Base-by-base conservation (phyloP, 1,284 basidiomycete species). In the Pseudozyma sp. region DNA sequence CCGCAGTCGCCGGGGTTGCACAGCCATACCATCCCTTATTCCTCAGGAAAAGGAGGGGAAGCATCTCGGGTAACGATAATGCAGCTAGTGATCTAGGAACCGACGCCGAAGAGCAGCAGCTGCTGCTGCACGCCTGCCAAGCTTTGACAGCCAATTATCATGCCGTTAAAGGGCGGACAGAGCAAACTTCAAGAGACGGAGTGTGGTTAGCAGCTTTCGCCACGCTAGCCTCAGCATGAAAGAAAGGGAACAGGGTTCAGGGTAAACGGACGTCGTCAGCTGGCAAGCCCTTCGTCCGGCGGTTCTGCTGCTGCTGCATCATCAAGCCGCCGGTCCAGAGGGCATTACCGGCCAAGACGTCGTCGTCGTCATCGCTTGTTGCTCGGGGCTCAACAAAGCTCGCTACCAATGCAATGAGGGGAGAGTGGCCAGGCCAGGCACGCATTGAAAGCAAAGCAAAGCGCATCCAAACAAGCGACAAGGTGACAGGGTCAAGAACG, bases 1-100 rank as follows among this genome's bases (percentile, higher is more conserved):
- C 13, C 18, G 36, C 49, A n/a, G 36, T 52, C 39, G 51, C 18
- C 51, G 51, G 51, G 40, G 1, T 9, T 52, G 38, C 51, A 52
- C 38, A 21, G 36, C 51, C 51, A 52, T 52, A 42, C 51, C 51
- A 42, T 16, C 39, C 39, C 39, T n/a, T 40, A 40, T 12, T 13
- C 9, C 9, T n/a, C 39, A 13, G 12, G 39, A n/a, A n/a, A 13
- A 40, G 11, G 39, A 40, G 11, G 39, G 39, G 11, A 40, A 13
- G 16, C 39, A 40, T 40, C 39, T 40, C 25, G 25, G 25, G 25
- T 31, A 31, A 31, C 25, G 25, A 31, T 31, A 31, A 31, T 31
- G 25, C 25, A 31, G 25, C 25, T 31, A 31, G 25, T 31, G 25
- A 31, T 31, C 25, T 31, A 31, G 25, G 25, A 31, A 31, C 25